Conservation (phyloP, 768 basidiomycete species). For the Boletus sp. region DNA sequence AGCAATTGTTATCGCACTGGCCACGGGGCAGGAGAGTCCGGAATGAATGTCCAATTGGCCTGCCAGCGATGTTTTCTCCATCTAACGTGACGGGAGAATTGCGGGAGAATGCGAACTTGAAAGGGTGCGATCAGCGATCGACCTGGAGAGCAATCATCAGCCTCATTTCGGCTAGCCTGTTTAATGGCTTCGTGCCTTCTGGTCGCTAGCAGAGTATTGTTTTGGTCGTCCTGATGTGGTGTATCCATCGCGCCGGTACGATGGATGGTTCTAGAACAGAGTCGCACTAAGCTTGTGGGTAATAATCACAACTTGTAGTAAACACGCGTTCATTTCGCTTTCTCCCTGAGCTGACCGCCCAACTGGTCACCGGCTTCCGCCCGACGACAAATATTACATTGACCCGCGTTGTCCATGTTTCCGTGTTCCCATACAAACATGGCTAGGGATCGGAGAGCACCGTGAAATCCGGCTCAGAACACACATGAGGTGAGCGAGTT, state of each 20-base stretch:
- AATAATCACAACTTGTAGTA: neutral
- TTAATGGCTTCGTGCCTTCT: slow-evolving; percentile 17
- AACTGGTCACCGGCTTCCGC: neutral
- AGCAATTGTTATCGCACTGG: neutral
- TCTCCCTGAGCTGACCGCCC: neutral
- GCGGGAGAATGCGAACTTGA: slow-evolving; percentile 3
- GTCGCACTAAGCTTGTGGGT: neutral
- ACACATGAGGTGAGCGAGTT: neutral
- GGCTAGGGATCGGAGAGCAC: neutral
- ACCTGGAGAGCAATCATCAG: slow-evolving; percentile 19
- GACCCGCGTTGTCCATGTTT: neutral
- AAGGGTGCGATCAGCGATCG: slow-evolving; percentile 26
- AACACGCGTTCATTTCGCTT: slow-evolving; percentile 17
- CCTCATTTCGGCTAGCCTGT: slow-evolving; percentile 28
- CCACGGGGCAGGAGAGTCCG: slow-evolving; percentile 2
- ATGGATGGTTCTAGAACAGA: slow-evolving; percentile 16
- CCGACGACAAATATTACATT: neutral
- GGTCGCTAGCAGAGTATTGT: slow-evolving; percentile 1
- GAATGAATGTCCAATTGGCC: neutral
- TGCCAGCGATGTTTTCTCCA: neutral
- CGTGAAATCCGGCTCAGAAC: neutral
- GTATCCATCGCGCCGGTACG: neutral
- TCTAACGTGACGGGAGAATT: slow-evolving; percentile 4
- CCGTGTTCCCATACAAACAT: neutral
- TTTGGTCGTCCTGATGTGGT: neutral